phyloP scores from a whole-genome alignment of 352 stramenopile species.

The Nothophytophthora sp. region DNA sequence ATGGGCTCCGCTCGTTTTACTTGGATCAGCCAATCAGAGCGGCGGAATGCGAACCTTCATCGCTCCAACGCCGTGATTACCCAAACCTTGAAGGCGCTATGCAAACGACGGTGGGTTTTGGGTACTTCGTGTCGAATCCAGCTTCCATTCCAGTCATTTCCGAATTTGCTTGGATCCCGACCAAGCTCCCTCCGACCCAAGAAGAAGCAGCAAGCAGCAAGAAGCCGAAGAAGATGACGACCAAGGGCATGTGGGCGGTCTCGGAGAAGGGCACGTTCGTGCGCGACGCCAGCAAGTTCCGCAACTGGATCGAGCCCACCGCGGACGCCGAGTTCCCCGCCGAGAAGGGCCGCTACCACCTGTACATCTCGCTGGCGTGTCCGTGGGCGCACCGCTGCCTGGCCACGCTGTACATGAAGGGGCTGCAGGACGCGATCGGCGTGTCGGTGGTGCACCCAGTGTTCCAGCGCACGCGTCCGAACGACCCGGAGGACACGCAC shows the following conservation, averaged over 20 bases:
- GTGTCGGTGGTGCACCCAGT: conserved; percentile 92
- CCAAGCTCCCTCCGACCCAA: too few species aligned
- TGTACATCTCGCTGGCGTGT: conserved; percentile 97
- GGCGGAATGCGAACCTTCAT: background rate
- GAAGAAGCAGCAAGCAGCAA: conserved; percentile 2
- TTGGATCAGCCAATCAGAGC: conserved; percentile 11
- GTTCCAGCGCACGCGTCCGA: conserved; percentile 75
- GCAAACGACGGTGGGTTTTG: too few species aligned
- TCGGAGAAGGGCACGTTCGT: conserved; percentile 73
- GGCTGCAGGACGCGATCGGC: conserved; percentile 94
- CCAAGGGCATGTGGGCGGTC: conserved; percentile 62
- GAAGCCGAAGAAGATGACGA: conserved; percentile 46
- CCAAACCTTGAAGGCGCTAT: conserved; percentile 3
- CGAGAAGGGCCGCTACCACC: conserved; percentile 85
- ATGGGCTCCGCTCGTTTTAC: conserved; percentile 7
- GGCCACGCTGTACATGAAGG: conserved; percentile 92
- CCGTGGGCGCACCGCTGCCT: conserved; percentile 87
- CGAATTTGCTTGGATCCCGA: conserved; percentile 10
- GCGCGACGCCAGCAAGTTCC: conserved; percentile 76
- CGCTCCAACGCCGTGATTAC: conserved; percentile 11
- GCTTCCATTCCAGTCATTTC: conserved; percentile 29
- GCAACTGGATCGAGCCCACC: conserved; percentile 73
- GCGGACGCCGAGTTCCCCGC: conserved; percentile 67
- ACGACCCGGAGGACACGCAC: conserved; percentile 69
- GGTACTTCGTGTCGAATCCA: too few species aligned